phyloP scores from a whole-genome alignment of 257 asterid species.

The Agastache rugosa region DNA sequence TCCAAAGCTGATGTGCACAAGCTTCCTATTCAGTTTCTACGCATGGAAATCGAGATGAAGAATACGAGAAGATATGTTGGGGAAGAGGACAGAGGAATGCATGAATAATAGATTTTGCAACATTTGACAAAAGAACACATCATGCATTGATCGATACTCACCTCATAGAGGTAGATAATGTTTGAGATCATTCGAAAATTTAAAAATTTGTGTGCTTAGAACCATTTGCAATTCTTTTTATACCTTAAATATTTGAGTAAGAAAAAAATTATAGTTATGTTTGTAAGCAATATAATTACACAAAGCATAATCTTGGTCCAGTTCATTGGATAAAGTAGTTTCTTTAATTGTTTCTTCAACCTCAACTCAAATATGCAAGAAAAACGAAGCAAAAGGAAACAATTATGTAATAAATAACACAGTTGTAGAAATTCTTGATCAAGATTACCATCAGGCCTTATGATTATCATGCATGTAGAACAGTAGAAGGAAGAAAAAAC shows the following conservation, averaged over 20 bases:
- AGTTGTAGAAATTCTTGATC: not conserved
- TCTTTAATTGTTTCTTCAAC: not conserved
- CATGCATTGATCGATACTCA: not conserved
- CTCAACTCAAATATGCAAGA: not conserved
- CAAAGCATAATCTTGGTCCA: conserved; percentile 3
- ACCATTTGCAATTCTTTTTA: not conserved
- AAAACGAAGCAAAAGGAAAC: not conserved
- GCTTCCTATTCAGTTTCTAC: conserved; percentile 62
- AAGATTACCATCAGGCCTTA: not conserved
- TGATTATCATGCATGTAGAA: not conserved
- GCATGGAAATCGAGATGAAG: not conserved
- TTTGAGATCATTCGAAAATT: not conserved
- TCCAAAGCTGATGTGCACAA: conserved; percentile 87
- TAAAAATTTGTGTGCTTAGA: not conserved
- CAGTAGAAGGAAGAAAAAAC: not conserved
- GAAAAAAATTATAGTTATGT: not conserved
- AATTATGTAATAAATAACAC: not conserved
- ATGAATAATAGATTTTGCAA: not conserved
- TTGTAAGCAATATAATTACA: not conserved
- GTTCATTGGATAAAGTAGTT: not conserved
- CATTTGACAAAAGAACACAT: not conserved
- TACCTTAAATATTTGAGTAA: not conserved
- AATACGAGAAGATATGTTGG: conserved; percentile 5
- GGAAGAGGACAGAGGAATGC: not conserved
- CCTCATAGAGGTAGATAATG: not conserved